Evolutionary conservation across 2,329 filamentous ascomycete genomes (phyloP).

Genomic region (Aspergillus pseudoglaucus): DNA sequence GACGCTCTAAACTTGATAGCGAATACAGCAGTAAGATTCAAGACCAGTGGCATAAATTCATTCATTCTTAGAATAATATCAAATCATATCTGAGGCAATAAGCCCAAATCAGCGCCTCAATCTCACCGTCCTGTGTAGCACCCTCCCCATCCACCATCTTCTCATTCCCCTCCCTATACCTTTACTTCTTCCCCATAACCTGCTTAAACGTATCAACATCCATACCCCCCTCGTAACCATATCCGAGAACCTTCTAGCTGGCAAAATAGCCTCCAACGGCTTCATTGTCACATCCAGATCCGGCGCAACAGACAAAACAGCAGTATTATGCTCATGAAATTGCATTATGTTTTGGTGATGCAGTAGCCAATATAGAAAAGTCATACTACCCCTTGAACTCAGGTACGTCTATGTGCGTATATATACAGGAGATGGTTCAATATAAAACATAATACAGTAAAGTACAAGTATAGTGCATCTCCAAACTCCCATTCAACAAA

Average conservation of each 20-base stretch:
- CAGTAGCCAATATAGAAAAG: too few relatives aligned
- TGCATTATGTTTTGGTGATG: too few relatives aligned
- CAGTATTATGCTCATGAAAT: background rate
- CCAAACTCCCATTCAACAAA: background rate
- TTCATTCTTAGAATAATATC: too few relatives aligned
- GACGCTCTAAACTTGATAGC: too few relatives aligned
- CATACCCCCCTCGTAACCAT: background rate
- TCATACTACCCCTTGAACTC: too few relatives aligned
- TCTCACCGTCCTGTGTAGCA: conserved; percentile 1
- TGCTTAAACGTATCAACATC: conserved; percentile 4
- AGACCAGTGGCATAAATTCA: too few relatives aligned
- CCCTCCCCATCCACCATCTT: conserved; percentile 3
- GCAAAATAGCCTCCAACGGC: background rate
- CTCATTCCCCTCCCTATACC: conserved; percentile 4
- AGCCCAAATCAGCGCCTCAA: background rate
- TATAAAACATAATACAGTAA: too few relatives aligned
- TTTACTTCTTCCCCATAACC: conserved; percentile 4
- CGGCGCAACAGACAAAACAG: conserved; percentile 3
- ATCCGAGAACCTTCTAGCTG: background rate
- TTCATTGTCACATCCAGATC: background rate
- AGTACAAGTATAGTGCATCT: too few relatives aligned
- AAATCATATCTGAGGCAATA: background rate
- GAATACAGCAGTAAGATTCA: too few relatives aligned
- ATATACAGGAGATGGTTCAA: too few relatives aligned
- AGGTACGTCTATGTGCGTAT: too few relatives aligned